Base-by-base conservation (phyloP, 352 stramenopile species). In the Pythium insidiosum region DNA sequence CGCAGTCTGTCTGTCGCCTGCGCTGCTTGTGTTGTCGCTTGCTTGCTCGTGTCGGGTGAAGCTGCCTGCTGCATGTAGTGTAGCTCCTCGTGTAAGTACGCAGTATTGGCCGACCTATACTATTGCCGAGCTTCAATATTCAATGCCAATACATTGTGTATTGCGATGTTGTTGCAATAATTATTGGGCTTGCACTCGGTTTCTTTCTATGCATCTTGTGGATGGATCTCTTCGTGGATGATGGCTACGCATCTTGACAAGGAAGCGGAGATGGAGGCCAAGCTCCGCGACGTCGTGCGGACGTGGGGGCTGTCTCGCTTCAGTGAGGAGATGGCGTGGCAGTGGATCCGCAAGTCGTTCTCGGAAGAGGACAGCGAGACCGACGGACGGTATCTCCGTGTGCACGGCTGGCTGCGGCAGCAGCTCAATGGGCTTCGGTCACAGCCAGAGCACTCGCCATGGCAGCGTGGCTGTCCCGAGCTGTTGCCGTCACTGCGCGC, bases 381-480 rank as follows among this genome's bases (percentile, higher is more conserved):
- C 13, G 50, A 61, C n/a, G 49, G 58, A 19, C n/a, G n/a, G n/a
- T 61, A 81, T 20, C 45, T 39, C 21, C 61, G 65, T 5, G 36
- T 94, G 37, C 63, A 71, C 28, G 51, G 68, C 47, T 94, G 78
- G 82, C 47, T 90, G 13, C 36, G 90, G 19, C 46, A 75, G 59
- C 69, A 88, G 45, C 47, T 94, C 13, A 91, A 90, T 48, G 39
- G 54, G 13, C 66, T 69, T 15, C 61, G 55, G 4, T 33, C 47
- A 2, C 35, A 37, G 1, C 53, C 54, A 0, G 21, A 41, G 3
- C 49, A 46, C 23, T 78, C 65, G 0, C 20, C 35, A 1, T 91
- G 76, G 74, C 78, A 94, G 47, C 20, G 57, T 5, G 75, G 81
- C 2, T 93, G 75, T 38, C 75, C 78, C 0, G 62, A 88, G 22